These are phyloP conservation scores for Volvox reticuliferus DNA, from an alignment of 139 green algal genomes.

Conservation along the genomic window DNA sequence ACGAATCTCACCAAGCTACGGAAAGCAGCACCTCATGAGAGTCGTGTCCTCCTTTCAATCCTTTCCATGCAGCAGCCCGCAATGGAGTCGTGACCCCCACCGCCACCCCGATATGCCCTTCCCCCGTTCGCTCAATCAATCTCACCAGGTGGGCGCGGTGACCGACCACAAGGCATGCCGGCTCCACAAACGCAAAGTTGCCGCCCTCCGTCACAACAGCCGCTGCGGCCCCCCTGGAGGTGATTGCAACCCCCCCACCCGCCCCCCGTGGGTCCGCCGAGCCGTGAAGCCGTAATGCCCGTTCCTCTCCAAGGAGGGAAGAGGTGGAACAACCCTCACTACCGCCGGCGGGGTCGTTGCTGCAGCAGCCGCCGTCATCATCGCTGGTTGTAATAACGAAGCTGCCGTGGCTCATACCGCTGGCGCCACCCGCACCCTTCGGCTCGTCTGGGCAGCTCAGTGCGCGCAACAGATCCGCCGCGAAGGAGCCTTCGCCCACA, in stretches of 20 bases:
- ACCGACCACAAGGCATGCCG: neutral
- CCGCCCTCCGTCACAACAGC: neutral
- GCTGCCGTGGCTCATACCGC: neutral
- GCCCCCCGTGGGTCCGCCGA: neutral
- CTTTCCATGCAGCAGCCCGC: no score
- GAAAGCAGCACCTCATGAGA: no score
- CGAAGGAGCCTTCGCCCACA: neutral
- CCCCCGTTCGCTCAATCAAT: neutral
- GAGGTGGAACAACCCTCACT: no score
- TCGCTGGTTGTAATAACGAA: neutral
- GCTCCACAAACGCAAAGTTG: conserved; percentile 22
- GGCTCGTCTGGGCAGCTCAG: neutral
- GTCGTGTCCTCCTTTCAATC: no score
- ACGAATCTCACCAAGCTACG: neutral
- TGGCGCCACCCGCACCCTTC: neutral
- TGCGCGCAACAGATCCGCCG: neutral
- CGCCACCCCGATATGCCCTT: neutral
- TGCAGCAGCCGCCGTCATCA: neutral
- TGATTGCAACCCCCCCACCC: neutral
- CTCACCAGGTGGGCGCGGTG: neutral
- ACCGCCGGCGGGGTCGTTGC: neutral
- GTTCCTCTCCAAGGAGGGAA: no score
- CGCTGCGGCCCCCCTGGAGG: neutral
- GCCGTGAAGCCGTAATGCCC: no score
- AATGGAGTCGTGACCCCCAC: no score